Percentiles rank a stretch among this genome's conserved stretches.
phyloP scores from a whole-genome alignment of 441 rosid species.

The Arabidopsis lyrata region DNA sequence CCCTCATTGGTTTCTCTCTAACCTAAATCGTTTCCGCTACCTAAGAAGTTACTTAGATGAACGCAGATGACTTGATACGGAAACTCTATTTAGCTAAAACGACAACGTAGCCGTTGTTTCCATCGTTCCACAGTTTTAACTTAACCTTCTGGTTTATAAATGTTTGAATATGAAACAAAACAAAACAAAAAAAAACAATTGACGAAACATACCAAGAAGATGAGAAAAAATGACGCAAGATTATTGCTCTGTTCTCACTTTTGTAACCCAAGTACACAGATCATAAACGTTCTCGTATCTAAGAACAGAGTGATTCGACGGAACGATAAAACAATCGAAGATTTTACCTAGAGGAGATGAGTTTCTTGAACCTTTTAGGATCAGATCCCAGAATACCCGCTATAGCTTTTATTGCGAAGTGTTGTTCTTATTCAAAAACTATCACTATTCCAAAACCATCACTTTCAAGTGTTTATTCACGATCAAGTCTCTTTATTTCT shows the following conservation, averaged over 20 bases:
- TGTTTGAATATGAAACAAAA: slow-evolving; percentile 3
- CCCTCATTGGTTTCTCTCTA: too few species aligned
- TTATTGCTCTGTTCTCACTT: slow-evolving; percentile 14
- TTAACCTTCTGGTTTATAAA: not conserved
- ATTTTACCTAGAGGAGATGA: not conserved
- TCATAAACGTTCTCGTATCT: not conserved
- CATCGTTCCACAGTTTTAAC: too few species aligned
- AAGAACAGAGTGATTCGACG: slow-evolving; percentile 2
- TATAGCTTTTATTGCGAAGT: slow-evolving; percentile 7
- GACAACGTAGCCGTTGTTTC: not conserved
- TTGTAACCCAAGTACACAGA: slow-evolving; percentile 4
- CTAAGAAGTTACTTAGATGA: too few species aligned
- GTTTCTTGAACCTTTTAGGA: slow-evolving; percentile 17
- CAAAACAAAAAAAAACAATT: not conserved
- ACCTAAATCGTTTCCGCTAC: too few species aligned
- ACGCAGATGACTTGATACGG: not conserved
- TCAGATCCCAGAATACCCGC: slow-evolving; percentile 9
- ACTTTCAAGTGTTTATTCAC: slow-evolving; percentile 11
- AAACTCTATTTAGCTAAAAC: not conserved
- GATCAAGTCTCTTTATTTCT: slow-evolving; percentile 50
- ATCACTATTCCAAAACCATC: slow-evolving; percentile 20
- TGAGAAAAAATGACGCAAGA: not conserved
- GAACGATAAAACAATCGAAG: not conserved
- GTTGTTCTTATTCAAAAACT: slow-evolving; percentile 36
- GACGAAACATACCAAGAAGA: not conserved